Conservation (phyloP, 768 basidiomycete genomes). For the Megacollybia marginata region DNA sequence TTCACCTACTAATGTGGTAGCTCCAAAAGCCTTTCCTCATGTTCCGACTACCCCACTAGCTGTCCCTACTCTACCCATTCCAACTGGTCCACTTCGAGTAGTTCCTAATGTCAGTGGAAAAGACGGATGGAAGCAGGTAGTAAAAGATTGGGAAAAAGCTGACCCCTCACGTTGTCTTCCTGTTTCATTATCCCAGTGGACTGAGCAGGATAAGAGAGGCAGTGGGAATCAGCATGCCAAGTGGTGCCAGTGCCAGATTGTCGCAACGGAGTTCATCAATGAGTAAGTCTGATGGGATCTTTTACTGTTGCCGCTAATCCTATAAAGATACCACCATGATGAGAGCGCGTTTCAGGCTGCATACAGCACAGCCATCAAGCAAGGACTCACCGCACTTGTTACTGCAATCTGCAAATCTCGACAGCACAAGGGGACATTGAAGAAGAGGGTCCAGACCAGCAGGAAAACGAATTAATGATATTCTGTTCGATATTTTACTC, state of each 20-base stretch:
- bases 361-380: not conserved
- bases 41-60: not conserved
- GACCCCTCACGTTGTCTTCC: not conserved
- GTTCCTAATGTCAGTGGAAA: not conserved
- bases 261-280: not conserved
- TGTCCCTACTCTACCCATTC: not conserved
- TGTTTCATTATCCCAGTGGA: conserved; percentile 6
- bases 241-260: not conserved
- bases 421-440: not conserved
- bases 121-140: conserved; percentile 4
- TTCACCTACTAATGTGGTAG: too few species aligned
- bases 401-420: not conserved
- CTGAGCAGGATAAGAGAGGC: not conserved
- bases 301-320: not conserved
- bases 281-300: not conserved
- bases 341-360: not conserved
- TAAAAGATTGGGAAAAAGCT: conserved; percentile 3
- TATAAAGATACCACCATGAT: not conserved
- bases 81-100: not conserved
- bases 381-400: not conserved
- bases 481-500: too few species aligned
- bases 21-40: not conserved
- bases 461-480: not conserved
- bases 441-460: not conserved
- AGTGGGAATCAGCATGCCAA: not conserved